phyloP scores from a whole-genome alignment of 2,329 filamentous ascomycete genomes.

The Blastomyces parvus region DNA sequence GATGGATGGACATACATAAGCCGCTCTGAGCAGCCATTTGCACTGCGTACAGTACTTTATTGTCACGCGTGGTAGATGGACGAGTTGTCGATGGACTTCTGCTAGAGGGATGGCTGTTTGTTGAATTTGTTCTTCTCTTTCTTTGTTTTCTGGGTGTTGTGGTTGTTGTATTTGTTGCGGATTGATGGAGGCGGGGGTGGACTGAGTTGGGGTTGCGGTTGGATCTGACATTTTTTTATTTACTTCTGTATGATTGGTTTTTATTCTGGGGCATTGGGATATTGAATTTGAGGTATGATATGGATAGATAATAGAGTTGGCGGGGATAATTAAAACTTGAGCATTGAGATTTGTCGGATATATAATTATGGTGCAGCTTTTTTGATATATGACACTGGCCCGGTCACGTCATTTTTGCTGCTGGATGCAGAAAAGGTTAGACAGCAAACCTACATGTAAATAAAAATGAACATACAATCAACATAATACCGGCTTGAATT shows the following conservation, averaged over 20 bases:
- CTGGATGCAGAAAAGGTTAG: too few relatives aligned
- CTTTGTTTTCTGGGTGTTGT: not conserved
- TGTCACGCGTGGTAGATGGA: conserved; percentile 60
- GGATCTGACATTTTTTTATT: not conserved
- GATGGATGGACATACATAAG: conserved; percentile 63
- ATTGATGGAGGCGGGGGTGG: not conserved
- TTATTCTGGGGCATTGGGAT: not conserved
- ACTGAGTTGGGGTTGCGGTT: not conserved
- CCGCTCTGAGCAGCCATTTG: conserved; percentile 79
- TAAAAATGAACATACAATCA: not conserved
- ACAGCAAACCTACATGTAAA: not conserved
- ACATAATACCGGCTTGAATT: not conserved
- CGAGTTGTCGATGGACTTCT: conserved; percentile 14
- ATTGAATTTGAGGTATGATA: not conserved
- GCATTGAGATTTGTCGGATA: not conserved
- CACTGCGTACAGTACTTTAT: conserved; percentile 92
- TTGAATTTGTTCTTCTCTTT: not conserved
- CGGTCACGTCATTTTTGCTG: not conserved
- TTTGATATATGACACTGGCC: not conserved
- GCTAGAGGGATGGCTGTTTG: conserved; percentile 8
- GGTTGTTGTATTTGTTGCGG: not conserved
- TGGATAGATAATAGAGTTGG: not conserved
- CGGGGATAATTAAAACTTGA: not conserved
- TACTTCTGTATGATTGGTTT: not conserved
- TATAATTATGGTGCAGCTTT: not conserved